phyloP scores from a whole-genome alignment of 805 yeast species.

The Pichia cephalocereana region DNA sequence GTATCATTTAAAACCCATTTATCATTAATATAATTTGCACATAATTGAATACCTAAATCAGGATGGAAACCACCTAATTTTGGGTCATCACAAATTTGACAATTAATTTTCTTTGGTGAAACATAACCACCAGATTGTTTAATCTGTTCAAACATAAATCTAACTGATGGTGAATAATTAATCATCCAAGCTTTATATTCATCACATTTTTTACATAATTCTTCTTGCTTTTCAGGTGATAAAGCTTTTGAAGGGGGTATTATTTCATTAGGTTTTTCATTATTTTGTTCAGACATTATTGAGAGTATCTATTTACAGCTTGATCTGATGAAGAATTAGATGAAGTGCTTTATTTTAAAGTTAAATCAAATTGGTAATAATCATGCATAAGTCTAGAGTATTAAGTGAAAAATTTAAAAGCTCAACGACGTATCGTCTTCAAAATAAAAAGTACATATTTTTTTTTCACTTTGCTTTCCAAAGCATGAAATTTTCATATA shows the following conservation, averaged over 20 bases:
- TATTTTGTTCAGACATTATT: neutral
- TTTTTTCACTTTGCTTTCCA: too few relatives aligned
- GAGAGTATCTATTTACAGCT: too few relatives aligned
- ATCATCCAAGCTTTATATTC: slow-evolving; percentile 75
- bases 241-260: neutral
- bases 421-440: too few relatives aligned
- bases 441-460: too few relatives aligned
- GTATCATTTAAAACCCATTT: slow-evolving; percentile 86
- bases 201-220: slow-evolving; percentile 60
- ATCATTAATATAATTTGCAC: slow-evolving; percentile 70
- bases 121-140: slow-evolving; percentile 49
- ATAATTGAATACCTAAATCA: slow-evolving; percentile 72
- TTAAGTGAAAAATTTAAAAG: too few relatives aligned
- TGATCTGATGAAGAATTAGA: too few relatives aligned
- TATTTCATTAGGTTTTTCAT: neutral
- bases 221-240: slow-evolving; percentile 3
- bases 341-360: too few relatives aligned
- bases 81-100: slow-evolving; percentile 77
- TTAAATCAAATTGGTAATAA: too few relatives aligned
- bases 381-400: too few relatives aligned
- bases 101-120: slow-evolving; percentile 47
- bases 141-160: slow-evolving; percentile 80
- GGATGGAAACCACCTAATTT: slow-evolving; percentile 94
- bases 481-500: too few relatives aligned
- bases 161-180: slow-evolving; percentile 71